Evolutionary conservation across 768 basidiomycete genomes (phyloP), one percentile per base, ranked within the genome.

Genomic region (Tephrocybe sp.): DNA sequence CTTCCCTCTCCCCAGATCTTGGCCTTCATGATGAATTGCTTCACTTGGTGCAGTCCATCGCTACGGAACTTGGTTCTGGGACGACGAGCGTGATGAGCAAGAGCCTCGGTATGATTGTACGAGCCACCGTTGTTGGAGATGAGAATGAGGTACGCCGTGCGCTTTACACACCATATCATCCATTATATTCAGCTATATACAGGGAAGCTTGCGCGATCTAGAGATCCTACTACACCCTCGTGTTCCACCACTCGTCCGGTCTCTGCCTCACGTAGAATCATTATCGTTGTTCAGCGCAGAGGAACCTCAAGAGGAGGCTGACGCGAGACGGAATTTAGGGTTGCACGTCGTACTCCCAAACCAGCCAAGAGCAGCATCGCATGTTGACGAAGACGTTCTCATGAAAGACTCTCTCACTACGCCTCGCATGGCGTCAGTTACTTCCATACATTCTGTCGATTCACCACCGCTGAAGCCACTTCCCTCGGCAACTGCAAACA

Each of bases 141-240:
- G 33, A 33, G n/a, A 49, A 56, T 20, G 48, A 41, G 16, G 62
- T 62, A 48, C 31, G 59, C 26, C 26, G 26, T 26, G 26, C n/a
- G n/a, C 26, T 7, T 26, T 51, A 26, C 45, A 30, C 22, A 14
- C 39, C 19, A 48, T 48, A 19, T 30, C 34, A 42, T 34, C n/a
- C 17, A 30, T 8, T 22, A 16, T 46, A 1, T 8, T 13, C 3
- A 20, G 32, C 41, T 41, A 33, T 42, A 9, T 10, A 8, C 33
- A 59, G 55, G 42, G 58, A 48, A 44, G 63, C 26, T 67, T 74
- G 53, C 68, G 60, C 17, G 68, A 68, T 32, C 60, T 87, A 41
- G 87, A 89, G 51, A 63, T 84, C 22, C 68, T 92, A 19, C 62
- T 94, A 10, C 92, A 93, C 59, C 90, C 91, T 40, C 84, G 89